Percentiles rank a stretch among this genome's conserved stretches.
phyloP scores from a whole-genome alignment of 495 filamentous ascomycete genomes.

The Neurospora discreta region DNA sequence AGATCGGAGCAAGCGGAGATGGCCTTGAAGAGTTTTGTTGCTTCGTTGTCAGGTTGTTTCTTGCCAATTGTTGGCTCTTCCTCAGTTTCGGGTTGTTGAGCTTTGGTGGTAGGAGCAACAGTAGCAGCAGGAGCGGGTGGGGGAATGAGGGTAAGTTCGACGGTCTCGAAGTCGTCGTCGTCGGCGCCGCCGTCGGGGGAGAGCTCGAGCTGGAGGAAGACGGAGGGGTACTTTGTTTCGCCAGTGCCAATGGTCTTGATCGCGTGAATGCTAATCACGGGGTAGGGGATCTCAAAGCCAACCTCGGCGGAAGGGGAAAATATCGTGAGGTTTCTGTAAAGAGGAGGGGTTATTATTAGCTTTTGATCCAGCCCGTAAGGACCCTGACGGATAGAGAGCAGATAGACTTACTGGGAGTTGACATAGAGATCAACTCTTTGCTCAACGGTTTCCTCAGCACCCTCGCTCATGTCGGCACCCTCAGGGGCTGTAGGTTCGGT shows the following conservation, averaged over 20 bases:
- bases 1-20: conserved; percentile 80
- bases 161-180: conserved; percentile 57
- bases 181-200: conserved; percentile 41
- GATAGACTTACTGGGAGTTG: conserved; percentile 53
- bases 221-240: conserved; percentile 35
- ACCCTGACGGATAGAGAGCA: neutral
- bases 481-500: conserved; percentile 22
- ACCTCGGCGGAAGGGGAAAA: conserved; percentile 47
- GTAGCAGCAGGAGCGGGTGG: conserved; percentile 11
- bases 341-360: conserved; percentile 9
- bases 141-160: conserved; percentile 69
- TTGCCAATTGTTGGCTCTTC: neutral
- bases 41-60: conserved; percentile 16
- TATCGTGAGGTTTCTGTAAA: conserved; percentile 56
- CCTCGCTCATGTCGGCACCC: conserved; percentile 21
- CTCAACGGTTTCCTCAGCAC: conserved; percentile 22
- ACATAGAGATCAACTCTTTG: conserved; percentile 63
- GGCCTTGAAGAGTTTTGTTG: conserved; percentile 56
- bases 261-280: conserved; percentile 78
- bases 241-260: conserved; percentile 44
- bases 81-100: conserved; percentile 17
- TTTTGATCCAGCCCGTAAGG: neutral
- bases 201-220: conserved; percentile 73
- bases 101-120: conserved; percentile 1
- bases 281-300: conserved; percentile 79